These are phyloP conservation scores for Babesia sp. DNA, from an alignment of 169 alveolate species.

Conservation along the genomic window DNA sequence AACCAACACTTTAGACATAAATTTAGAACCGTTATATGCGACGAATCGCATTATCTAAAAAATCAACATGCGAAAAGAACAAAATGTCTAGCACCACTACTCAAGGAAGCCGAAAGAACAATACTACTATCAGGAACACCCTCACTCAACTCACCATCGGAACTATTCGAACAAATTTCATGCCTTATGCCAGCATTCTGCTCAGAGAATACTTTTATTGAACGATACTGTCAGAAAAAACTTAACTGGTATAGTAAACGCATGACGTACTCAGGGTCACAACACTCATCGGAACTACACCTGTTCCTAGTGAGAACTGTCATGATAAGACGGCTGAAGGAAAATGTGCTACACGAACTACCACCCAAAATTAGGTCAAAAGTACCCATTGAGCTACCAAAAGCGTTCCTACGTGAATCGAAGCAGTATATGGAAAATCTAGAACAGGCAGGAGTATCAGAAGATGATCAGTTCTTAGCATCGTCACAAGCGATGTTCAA, in stretches of 20 bases:
- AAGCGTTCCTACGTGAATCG: constrained; percentile 20
- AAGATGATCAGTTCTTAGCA: constrained; percentile 31
- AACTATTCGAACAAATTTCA: constrained; percentile 87
- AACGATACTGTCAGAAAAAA: constrained; percentile 77
- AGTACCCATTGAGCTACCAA: constrained; percentile 84
- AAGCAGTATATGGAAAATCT: constrained; percentile 8
- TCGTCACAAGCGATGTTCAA: constrained; percentile 78
- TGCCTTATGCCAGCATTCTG: constrained; percentile 78
- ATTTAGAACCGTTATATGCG: constrained; percentile 85
- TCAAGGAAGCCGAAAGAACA: constrained; percentile 85
- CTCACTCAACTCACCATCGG: constrained; percentile 90
- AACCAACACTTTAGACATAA: constrained; percentile 64
- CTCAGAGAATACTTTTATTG: constrained; percentile 75
- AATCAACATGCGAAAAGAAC: constrained; percentile 90
- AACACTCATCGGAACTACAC: constrained; percentile 84
- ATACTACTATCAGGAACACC: constrained; percentile 95
- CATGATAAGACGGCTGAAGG: constrained; percentile 93
- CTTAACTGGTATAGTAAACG: constrained; percentile 73
- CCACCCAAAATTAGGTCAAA: constrained; percentile 92
- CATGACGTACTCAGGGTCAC: constrained; percentile 79
- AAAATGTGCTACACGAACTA: constrained; percentile 89
- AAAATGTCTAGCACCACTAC: constrained; percentile 85
- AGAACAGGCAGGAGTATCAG: background rate
- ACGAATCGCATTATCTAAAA: constrained; percentile 96
- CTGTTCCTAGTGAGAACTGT: constrained; percentile 78